These are phyloP conservation scores for Spinacia oleracea DNA, from an alignment of 179 eudicot genomes.

Conservation along the genomic window DNA sequence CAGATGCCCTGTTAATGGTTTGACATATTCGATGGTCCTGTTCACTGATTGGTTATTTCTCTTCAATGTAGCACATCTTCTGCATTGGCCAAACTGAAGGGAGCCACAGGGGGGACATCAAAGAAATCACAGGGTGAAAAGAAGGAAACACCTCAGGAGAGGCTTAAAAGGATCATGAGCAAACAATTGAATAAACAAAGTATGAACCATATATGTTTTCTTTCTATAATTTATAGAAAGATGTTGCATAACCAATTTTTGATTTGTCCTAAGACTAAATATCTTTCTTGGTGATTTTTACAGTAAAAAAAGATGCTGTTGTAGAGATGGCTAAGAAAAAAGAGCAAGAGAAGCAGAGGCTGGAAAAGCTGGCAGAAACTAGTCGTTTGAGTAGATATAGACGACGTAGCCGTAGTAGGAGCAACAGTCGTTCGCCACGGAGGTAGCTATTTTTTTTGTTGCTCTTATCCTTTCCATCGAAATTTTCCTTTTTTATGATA, in stretches of 20 bases:
- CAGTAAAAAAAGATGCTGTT: slow-evolving; percentile 95
- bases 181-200: slow-evolving; percentile 89
- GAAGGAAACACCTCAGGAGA: slow-evolving; percentile 98
- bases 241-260: not conserved
- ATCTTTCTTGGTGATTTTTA: slow-evolving; percentile 20
- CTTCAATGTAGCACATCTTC: slow-evolving; percentile 58
- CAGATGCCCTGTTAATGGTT: not conserved
- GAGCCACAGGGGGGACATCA: slow-evolving; percentile 47
- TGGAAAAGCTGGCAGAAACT: slow-evolving; percentile 92
- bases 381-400: slow-evolving; percentile 69
- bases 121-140: slow-evolving; percentile 75
- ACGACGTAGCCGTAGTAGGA: slow-evolving; percentile 84
- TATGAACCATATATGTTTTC: slow-evolving; percentile 32
- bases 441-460: slow-evolving; percentile 43
- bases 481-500: not conserved
- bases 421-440: slow-evolving; percentile 83
- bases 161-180: slow-evolving; percentile 98
- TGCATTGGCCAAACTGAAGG: slow-evolving; percentile 79
- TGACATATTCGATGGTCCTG: not conserved
- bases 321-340: slow-evolving; percentile 88
- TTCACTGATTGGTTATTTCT: slow-evolving; percentile 11
- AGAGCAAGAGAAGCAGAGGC: slow-evolving; percentile 89
- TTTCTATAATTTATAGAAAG: not conserved
- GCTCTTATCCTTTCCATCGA: not conserved
- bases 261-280: slow-evolving; percentile 10